Percentiles rank a stretch among this genome's conserved stretches.
Conservation (phyloP, 257 asterid species). For the Nicotiana otophora region DNA sequence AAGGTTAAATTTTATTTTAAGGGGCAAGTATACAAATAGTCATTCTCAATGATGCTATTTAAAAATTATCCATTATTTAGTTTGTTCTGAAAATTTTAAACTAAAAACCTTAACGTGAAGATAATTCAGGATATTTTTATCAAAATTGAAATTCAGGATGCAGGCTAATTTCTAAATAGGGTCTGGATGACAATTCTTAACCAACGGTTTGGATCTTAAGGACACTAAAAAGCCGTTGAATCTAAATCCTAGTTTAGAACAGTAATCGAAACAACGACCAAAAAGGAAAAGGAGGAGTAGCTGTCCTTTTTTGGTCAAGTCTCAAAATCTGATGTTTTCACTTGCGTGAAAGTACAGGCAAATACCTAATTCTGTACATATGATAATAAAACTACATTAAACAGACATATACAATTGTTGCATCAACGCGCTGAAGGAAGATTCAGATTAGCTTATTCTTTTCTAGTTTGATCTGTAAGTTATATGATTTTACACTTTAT, state of each 20-base stretch:
- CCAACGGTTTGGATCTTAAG: not conserved
- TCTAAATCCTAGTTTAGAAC: not conserved
- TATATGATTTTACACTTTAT: not conserved
- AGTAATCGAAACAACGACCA: not conserved
- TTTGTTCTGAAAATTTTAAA: too few relatives aligned
- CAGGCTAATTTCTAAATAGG: too few relatives aligned
- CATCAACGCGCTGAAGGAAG: not conserved
- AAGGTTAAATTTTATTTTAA: too few relatives aligned
- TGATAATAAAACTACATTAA: not conserved
- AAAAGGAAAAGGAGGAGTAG: not conserved
- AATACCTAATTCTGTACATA: not conserved
- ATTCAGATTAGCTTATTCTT: too few relatives aligned
- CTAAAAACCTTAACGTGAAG: too few relatives aligned
- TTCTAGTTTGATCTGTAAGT: constrained; percentile 5
- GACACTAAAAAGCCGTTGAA: not conserved
- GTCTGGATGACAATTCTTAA: not conserved
- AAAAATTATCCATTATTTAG: too few relatives aligned
- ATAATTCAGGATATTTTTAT: too few relatives aligned
- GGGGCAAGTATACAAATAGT: too few relatives aligned
- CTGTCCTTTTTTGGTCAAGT: not conserved
- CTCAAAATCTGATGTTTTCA: not conserved
- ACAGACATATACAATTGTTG: not conserved
- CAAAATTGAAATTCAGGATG: too few relatives aligned
- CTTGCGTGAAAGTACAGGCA: not conserved
- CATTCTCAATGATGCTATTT: too few relatives aligned